Base-by-base conservation (phyloP, 176 grass and related monocot species). In the Melocanna baccifera region DNA sequence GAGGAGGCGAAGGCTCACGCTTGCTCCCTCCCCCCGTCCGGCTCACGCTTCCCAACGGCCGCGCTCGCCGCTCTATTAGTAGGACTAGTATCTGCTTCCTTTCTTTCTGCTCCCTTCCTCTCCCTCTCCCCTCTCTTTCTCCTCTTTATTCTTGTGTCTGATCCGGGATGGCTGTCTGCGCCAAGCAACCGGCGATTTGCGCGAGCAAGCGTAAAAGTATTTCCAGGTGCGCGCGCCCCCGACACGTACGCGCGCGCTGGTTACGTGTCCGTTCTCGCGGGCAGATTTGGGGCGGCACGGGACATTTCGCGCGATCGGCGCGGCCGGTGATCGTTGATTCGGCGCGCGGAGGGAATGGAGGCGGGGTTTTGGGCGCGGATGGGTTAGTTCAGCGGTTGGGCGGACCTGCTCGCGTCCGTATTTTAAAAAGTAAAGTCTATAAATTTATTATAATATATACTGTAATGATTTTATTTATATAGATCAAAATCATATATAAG, bases 211-310 rank as follows among this genome's bases (percentile, higher is more conserved):
- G 30, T 42, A 19, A 7, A 77, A 75, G 71, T 28, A 20, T 50
- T 72, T 79, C 81, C 69, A 85, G 82, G 88, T 77, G 88, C 29
- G 51, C 12, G 41, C 22, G 12, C 30, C 41, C 41, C 20, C 46
- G 78, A 80, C 77, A 86, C 77, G 77, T 80, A n/a, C 9, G 47
- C 70, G 32, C 36, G 36, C n/a, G n/a, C 51, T 32, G 20, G 20
- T n/a, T 10, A n/a, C 53, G 18, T 57, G 55, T 58, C 55, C 66
- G 66, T 10, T 40, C 12, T 18, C 32, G 36, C 47, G 47, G 47
- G 20, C 26, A 45, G 70, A 61, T 15, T 25, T 25, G 56, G 57
- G 10, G 12, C 56, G n/a, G 50, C 50, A 52, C 50, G 50, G 16
- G 18, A 18, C 18, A 18, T 53, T 20, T 53, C 51, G 51, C 51